These are phyloP conservation scores for Periglandula ipomoeae DNA, from an alignment of 2,329 filamentous ascomycete species.

Conservation along the genomic window DNA sequence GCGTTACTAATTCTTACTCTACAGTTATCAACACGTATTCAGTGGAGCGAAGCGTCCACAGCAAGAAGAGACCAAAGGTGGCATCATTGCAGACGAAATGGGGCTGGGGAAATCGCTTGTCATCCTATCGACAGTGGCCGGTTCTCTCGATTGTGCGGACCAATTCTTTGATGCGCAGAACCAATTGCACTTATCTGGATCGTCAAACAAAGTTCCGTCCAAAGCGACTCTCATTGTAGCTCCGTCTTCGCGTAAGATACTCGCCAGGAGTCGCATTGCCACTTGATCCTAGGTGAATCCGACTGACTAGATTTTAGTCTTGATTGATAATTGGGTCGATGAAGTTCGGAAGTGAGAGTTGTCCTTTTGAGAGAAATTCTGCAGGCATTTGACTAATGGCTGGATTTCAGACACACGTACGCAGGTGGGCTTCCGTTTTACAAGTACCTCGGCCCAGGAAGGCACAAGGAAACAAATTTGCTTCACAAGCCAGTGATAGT, in stretches of 20 bases:
- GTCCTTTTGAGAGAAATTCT: background rate
- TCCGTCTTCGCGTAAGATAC: conserved; percentile 2
- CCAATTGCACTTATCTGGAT: background rate
- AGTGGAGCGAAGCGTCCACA: background rate
- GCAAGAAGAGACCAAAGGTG: background rate
- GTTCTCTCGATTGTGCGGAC: conserved; percentile 1
- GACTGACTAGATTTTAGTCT: background rate
- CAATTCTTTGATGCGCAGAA: conserved; percentile 1
- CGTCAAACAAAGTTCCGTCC: background rate
- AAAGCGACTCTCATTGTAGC: conserved; percentile 1
- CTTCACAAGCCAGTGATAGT: background rate
- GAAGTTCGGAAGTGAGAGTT: background rate
- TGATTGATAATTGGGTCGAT: background rate
- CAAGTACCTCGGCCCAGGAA: background rate
- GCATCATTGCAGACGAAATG: background rate
- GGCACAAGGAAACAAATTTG: background rate
- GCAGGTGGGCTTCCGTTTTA: background rate
- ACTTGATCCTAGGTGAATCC: background rate
- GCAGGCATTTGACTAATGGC: background rate
- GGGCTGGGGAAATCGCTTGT: background rate
- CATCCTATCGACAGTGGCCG: background rate
- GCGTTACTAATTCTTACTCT: background rate
- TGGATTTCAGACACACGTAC: background rate
- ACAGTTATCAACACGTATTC: background rate
- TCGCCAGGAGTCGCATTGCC: background rate